phyloP scores from a whole-genome alignment of 2,329 filamentous ascomycete species.

The Clonostachys solani region DNA sequence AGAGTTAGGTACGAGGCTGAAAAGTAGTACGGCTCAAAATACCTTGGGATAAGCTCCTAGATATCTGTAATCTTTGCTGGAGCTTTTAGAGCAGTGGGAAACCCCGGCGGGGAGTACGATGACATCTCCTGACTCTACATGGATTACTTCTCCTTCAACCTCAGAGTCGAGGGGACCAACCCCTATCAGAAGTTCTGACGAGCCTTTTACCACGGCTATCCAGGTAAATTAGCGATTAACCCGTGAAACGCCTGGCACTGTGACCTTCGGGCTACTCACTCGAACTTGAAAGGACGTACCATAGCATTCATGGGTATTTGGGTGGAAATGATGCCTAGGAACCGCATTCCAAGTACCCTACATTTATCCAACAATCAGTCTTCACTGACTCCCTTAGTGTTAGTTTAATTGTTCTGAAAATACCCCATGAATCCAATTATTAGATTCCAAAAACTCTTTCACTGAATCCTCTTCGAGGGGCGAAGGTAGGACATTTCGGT shows the following conservation, averaged over 20 bases:
- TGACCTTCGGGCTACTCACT: no score
- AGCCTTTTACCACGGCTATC: conserved; percentile 1
- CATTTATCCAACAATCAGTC: background rate
- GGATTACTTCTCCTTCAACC: background rate
- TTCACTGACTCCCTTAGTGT: background rate
- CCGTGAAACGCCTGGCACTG: no score
- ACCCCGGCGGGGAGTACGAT: conserved; percentile 3
- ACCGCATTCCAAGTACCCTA: conserved; percentile 1
- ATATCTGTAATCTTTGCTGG: conserved; percentile 1
- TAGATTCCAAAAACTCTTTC: background rate
- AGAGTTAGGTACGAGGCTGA: no score
- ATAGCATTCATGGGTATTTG: conserved; percentile 2
- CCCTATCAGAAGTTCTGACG: conserved; percentile 2
- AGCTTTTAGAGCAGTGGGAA: conserved; percentile 2
- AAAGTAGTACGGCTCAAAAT: no score
- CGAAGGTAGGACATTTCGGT: background rate
- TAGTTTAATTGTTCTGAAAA: background rate
- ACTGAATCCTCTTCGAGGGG: background rate
- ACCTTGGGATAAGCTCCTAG: conserved; percentile 2
- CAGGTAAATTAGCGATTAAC: no score
- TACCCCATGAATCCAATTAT: background rate
- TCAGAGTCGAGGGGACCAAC: conserved; percentile 3
- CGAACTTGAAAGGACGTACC: no score
- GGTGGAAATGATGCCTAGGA: conserved; percentile 2
- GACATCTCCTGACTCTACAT: conserved; percentile 1